phyloP scores from a whole-genome alignment of 202 grass and related monocot species.

The Setaria viridis region DNA sequence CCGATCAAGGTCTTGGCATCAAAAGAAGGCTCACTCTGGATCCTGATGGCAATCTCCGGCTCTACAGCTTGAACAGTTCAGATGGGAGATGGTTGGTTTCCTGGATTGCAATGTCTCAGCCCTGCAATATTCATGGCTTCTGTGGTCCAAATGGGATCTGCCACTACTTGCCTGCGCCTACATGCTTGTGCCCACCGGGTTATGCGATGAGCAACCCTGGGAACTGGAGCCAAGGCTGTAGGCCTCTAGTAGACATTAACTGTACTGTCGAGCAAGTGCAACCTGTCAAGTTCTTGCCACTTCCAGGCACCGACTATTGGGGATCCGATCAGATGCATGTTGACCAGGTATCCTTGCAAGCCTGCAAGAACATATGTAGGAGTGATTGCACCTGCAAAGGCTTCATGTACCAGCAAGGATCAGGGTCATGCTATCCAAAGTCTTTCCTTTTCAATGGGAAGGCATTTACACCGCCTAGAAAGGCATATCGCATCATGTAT shows the following conservation, averaged over 20 bases:
- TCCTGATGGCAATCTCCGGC: too few species aligned
- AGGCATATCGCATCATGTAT: too few species aligned
- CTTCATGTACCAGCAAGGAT: slow-evolving; percentile 34
- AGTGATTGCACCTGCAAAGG: slow-evolving; percentile 48
- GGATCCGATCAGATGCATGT: slow-evolving; percentile 46
- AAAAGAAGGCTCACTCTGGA: not conserved
- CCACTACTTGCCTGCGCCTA: too few species aligned
- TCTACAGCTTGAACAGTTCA: too few species aligned
- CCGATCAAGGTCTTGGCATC: slow-evolving; percentile 43
- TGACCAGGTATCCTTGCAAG: not conserved
- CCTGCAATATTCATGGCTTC: too few species aligned
- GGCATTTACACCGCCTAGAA: too few species aligned
- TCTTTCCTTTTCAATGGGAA: slow-evolving; percentile 55
- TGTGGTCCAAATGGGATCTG: too few species aligned
- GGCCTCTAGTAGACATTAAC: not conserved
- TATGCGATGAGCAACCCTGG: too few species aligned
- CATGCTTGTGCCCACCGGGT: too few species aligned
- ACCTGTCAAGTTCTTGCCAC: slow-evolving; percentile 39
- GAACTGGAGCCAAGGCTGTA: too few species aligned
- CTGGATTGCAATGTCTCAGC: too few species aligned
- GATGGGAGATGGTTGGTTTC: too few species aligned
- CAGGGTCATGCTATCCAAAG: slow-evolving; percentile 60
- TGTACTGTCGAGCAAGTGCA: slow-evolving; percentile 1
- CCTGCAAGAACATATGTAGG: slow-evolving; percentile 42
- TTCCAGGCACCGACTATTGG: slow-evolving; percentile 48